Evolutionary conservation across 208 protist species (phyloP).

Genomic region (Trypanosoma congolense): DNA sequence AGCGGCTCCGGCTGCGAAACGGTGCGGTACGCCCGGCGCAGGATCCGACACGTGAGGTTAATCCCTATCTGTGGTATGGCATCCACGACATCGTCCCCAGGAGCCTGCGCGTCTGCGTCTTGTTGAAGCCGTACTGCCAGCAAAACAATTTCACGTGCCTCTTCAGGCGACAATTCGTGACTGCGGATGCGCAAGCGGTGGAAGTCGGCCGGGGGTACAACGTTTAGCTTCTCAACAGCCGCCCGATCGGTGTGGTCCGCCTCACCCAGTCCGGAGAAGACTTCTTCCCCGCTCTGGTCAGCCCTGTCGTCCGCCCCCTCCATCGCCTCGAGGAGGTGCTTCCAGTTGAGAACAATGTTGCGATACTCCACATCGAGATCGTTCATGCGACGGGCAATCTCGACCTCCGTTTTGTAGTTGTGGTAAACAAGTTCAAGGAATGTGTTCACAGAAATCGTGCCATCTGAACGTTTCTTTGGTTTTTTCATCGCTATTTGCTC

Average conservation of each 20-base stretch:
- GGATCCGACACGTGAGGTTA: conserved; percentile 21
- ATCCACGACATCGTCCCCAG: neutral
- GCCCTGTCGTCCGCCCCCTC: conserved; percentile 35
- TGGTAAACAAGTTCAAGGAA: conserved; percentile 79
- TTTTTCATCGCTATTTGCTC: conserved; percentile 64
- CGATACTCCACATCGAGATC: conserved; percentile 53
- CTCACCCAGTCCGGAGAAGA: neutral
- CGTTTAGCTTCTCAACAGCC: neutral
- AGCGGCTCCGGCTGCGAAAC: conserved; percentile 21
- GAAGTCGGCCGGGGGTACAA: conserved; percentile 51
- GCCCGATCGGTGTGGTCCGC: conserved; percentile 1
- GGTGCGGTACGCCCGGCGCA: conserved; percentile 44
- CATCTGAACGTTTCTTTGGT: conserved; percentile 58
- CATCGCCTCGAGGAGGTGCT: conserved; percentile 59
- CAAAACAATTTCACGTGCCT: conserved; percentile 48
- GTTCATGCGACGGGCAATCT: conserved; percentile 44
- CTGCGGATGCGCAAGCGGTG: conserved; percentile 65
- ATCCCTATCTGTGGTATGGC: conserved; percentile 7
- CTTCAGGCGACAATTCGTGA: conserved; percentile 34
- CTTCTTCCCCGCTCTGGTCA: neutral
- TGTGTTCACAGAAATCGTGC: conserved; percentile 70
- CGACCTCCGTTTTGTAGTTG: conserved; percentile 81
- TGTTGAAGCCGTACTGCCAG: conserved; percentile 35
- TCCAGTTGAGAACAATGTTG: conserved; percentile 80
- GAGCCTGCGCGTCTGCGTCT: conserved; percentile 18